Conservation (phyloP, 192 early-diverging fungal species). For the Kappamyces sp. region DNA sequence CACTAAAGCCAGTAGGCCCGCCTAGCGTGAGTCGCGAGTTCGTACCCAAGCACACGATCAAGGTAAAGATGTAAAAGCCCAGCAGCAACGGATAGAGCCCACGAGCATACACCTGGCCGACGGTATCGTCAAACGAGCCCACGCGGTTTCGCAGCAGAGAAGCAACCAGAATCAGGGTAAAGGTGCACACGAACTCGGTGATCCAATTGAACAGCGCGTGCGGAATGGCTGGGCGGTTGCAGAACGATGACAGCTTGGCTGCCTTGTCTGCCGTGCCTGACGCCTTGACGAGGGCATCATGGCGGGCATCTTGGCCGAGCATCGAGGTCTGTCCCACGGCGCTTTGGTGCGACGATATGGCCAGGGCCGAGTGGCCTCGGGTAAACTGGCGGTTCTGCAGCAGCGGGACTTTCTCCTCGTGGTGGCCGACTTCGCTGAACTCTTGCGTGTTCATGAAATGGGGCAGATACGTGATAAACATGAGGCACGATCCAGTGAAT, state of each 20-base stretch:
- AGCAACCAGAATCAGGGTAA: slow-evolving; percentile 17
- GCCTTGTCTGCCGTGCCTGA: slow-evolving; percentile 25
- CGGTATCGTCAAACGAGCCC: neutral
- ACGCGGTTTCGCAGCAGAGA: neutral
- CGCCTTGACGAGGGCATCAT: slow-evolving; percentile 22
- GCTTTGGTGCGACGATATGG: slow-evolving; percentile 10
- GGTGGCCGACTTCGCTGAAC: neutral
- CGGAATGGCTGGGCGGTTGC: slow-evolving; percentile 24
- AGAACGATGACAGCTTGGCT: slow-evolving; percentile 23
- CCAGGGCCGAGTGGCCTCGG: slow-evolving; percentile 19
- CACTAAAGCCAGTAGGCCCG: slow-evolving; percentile 28
- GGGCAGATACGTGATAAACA: slow-evolving; percentile 24
- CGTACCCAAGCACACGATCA: neutral
- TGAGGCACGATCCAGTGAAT: slow-evolving; percentile 13
- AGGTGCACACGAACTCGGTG: slow-evolving; percentile 23
- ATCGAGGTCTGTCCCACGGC: neutral
- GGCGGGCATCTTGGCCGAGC: neutral
- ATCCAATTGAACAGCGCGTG: slow-evolving; percentile 24
- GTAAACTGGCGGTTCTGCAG: neutral
- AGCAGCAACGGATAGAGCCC: neutral
- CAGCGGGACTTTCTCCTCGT: neutral
- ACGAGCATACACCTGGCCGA: neutral
- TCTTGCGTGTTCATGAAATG: slow-evolving; percentile 25
- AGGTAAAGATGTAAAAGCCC: neutral
- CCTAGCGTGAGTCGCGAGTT: slow-evolving; percentile 13